Base-by-base conservation (phyloP, 495 filamentous ascomycete genomes). In the Talaromyces wortmannii region DNA sequence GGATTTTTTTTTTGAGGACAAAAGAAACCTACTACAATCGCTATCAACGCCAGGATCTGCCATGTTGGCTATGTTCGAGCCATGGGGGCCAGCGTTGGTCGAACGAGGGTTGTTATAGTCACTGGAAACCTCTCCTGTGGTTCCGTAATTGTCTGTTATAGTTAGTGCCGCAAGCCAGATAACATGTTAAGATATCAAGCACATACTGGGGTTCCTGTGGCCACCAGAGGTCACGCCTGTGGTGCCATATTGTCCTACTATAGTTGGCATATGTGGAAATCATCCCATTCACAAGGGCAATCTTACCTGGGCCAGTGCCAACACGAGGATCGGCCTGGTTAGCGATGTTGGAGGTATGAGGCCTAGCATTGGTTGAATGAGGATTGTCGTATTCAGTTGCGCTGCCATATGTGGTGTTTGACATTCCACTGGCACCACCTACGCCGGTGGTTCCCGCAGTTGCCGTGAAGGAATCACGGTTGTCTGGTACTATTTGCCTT, bases 261-360 rank as follows among this genome's bases (percentile, higher is more conserved):
- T 10, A 13, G 13, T 40, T 40, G 5, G 36, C 8, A 40, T 40
- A 40, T 40, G 8, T 40, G 5, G 1, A 40, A 40, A 40, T 36
- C 12, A 6, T 36, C 33, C 8, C 8, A 1, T 40, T 40, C 36
- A 40, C 8, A 13, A 13, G 8, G 13, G 8, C 5, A 23, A 2
- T 7, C 48, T 13, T 59, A 61, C 63, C 61, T 7, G 58, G 57
- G 52, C 77, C 73, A 32, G 70, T 73, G 56, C 80, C 78, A 1
- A 80, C 73, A 45, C 73, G 71, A 36, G 79, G 78, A 58, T 82
- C 79, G 18, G 71, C 47, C 59, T 75, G 74, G 55, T 79, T 81
- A 29, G 61, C 61, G n/a, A 66, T 6, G 50, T 74, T 70, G 11
- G 71, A 72, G 18, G 60, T 53, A 53, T 76, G 74, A 17, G 36